Evolutionary conservation across 805 yeast genomes (phyloP).

Genomic region (Naumovozyma baii): DNA sequence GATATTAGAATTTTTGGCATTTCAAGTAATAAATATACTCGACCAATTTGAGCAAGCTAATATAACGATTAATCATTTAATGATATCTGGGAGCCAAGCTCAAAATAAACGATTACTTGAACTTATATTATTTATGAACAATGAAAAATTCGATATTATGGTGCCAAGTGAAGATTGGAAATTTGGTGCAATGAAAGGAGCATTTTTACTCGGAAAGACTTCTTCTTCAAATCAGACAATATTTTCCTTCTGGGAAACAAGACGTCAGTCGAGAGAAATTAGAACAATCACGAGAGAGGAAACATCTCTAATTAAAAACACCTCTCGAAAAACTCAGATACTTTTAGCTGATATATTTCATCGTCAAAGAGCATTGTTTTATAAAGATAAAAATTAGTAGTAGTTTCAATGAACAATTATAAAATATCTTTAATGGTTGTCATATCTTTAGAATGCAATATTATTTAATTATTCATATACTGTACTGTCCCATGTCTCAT

Average conservation of each 20-base stretch:
- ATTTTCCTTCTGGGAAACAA: neutral
- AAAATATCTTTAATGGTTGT: too few species aligned
- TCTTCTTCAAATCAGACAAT: neutral
- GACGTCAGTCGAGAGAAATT: neutral
- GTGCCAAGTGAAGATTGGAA: slow-evolving; percentile 9
- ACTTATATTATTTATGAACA: slow-evolving; percentile 23
- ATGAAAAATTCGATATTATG: slow-evolving; percentile 3
- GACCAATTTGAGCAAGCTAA: slow-evolving; percentile 16
- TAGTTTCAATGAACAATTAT: too few species aligned
- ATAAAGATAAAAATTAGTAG: too few species aligned
- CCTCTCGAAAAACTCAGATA: neutral
- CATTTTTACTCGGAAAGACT: slow-evolving; percentile 16
- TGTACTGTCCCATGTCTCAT: slow-evolving; percentile 1
- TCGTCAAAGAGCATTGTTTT: too few species aligned
- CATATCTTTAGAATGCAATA: too few species aligned
- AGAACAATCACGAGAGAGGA: neutral
- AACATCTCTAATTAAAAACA: neutral
- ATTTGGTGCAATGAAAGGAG: slow-evolving; percentile 19
- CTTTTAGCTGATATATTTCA: neutral
- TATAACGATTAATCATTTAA: slow-evolving; percentile 12
- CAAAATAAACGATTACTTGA: slow-evolving; percentile 35
- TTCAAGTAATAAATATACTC: slow-evolving; percentile 39
- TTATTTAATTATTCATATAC: too few species aligned
- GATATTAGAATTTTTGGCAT: slow-evolving; percentile 41
- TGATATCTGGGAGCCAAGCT: slow-evolving; percentile 46